These are phyloP conservation scores for Suhomyces chickasaworum DNA, from an alignment of 1,139 yeast genomes.

Conservation along the genomic window DNA sequence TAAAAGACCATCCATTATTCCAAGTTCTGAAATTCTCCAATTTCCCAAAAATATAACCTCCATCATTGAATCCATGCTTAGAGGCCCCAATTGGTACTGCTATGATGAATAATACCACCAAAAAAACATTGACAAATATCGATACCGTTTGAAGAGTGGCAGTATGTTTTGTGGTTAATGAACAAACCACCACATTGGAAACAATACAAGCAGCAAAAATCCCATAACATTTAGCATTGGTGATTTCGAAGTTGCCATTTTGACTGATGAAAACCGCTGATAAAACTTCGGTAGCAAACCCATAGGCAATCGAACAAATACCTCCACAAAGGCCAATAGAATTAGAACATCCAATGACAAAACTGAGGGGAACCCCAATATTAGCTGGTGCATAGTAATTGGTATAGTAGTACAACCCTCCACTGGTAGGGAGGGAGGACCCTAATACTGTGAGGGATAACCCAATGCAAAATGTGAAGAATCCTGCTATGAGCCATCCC, in stretches of 20 bases:
- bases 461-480: constrained; percentile 60
- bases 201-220: constrained; percentile 38
- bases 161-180: constrained; percentile 40
- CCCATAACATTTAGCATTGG: constrained; percentile 37
- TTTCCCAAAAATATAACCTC: constrained; percentile 48
- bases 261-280: constrained; percentile 36
- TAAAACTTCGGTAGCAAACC: constrained; percentile 39
- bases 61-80: constrained; percentile 41
- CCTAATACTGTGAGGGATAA: constrained; percentile 66
- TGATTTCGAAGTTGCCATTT: constrained; percentile 36
- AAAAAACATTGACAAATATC: constrained; percentile 54
- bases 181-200: constrained; percentile 32
- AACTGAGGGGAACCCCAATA: constrained; percentile 37
- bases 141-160: constrained; percentile 64
- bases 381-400: constrained; percentile 39
- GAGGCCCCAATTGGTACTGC: constrained; percentile 63
- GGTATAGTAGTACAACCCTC: constrained; percentile 52
- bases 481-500: constrained; percentile 71
- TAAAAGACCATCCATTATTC: constrained; percentile 61
- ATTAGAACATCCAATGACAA: constrained; percentile 38
- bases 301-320: constrained; percentile 41
- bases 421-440: constrained; percentile 71
- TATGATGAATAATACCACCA: constrained; percentile 62
- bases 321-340: constrained; percentile 40
- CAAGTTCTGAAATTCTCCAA: constrained; percentile 57